Evolutionary conservation across 805 yeast species (phyloP).

Genomic region (Yarrowia phangngaensis): DNA sequence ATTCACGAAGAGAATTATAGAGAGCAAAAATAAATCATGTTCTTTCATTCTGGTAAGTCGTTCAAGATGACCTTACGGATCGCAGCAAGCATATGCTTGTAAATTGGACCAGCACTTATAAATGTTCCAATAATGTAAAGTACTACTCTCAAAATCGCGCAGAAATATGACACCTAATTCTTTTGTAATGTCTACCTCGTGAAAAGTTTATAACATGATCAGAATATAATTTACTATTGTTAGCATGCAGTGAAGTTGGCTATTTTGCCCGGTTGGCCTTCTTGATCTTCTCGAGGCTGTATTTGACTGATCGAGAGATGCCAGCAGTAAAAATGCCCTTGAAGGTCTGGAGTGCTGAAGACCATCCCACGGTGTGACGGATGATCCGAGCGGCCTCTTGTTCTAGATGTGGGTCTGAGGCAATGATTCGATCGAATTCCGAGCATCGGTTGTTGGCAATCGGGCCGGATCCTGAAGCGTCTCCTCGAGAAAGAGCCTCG

Average conservation of each 20-base stretch:
- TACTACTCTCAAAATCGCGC: too few species aligned
- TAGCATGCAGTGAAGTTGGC: neutral
- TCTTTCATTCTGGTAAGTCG: too few species aligned
- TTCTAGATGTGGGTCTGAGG: conserved; percentile 43
- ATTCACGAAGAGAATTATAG: too few species aligned
- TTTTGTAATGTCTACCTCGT: too few species aligned
- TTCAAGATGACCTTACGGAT: too few species aligned
- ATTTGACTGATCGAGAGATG: conserved; percentile 58
- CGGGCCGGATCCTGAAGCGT: conserved; percentile 16
- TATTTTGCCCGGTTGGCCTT: conserved; percentile 34
- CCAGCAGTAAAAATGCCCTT: conserved; percentile 93
- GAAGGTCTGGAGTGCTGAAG: conserved; percentile 70
- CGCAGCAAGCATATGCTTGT: too few species aligned
- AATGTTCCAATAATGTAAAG: too few species aligned
- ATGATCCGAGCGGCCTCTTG: conserved; percentile 44
- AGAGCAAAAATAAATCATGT: too few species aligned
- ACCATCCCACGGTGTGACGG: conserved; percentile 54
- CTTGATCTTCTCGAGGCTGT: conserved; percentile 67
- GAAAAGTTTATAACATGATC: neutral
- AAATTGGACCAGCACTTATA: too few species aligned
- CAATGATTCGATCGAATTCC: conserved; percentile 45
- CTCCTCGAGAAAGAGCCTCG: conserved; percentile 19
- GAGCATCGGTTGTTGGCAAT: conserved; percentile 32
- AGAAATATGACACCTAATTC: too few species aligned
- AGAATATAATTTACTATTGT: too few species aligned